These are phyloP conservation scores for Citrus reticulata DNA, from an alignment of 345 rosid genomes.

Conservation along the genomic window DNA sequence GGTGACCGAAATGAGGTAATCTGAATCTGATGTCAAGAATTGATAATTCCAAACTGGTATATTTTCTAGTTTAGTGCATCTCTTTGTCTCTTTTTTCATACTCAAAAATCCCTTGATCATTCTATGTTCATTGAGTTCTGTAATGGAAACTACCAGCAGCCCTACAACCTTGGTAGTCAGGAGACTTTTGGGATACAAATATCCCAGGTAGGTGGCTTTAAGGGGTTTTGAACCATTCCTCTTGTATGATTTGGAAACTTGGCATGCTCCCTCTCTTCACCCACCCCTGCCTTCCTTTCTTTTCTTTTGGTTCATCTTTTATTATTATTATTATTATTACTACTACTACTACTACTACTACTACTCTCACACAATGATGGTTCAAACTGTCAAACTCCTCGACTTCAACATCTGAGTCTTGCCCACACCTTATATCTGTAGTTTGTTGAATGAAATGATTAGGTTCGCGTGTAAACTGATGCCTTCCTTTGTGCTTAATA, in stretches of 20 bases:
- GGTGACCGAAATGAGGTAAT: conserved; percentile 91
- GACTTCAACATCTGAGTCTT: not conserved
- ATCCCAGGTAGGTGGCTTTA: not conserved
- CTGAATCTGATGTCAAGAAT: conserved; percentile 11
- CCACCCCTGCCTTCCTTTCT: too few relatives aligned
- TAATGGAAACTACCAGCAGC: not conserved
- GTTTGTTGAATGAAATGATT: not conserved
- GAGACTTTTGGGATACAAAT: not conserved
- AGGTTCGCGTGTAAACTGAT: not conserved
- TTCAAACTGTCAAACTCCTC: not conserved
- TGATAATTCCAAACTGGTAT: not conserved
- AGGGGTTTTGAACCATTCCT: not conserved
- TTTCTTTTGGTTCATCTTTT: not conserved
- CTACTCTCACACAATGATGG: not conserved
- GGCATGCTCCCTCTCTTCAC: not conserved
- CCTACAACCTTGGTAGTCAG: not conserved
- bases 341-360: too few relatives aligned
- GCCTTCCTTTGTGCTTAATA: not conserved
- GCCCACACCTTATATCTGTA: not conserved
- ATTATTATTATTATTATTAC: too few relatives aligned
- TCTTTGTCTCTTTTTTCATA: not conserved
- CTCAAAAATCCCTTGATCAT: not conserved
- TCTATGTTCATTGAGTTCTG: not conserved
- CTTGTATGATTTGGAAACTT: not conserved
- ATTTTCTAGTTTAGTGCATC: not conserved